Base-by-base conservation (phyloP, 164 flowering plant species). In the Macadamia tetraphylla region DNA sequence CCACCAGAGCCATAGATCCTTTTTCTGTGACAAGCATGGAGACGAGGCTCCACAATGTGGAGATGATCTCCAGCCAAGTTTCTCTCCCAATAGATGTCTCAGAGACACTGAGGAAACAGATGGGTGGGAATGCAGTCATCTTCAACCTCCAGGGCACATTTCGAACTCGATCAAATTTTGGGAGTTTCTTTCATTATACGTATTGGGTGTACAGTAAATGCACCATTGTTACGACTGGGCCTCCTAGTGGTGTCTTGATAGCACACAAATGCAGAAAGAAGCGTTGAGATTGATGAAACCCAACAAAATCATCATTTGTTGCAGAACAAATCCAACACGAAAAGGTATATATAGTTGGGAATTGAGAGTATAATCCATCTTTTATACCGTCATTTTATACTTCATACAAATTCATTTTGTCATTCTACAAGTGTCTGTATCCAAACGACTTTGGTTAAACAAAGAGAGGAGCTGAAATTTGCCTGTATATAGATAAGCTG, bases 51-150 rank as follows among this genome's bases (percentile, higher is more conserved):
- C 76, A 51, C 12, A 49, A 67, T 51, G 65, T 88, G 17, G 86
- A 83, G 17, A 62, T 91, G 82, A 78, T 88, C 15, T 70, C 76
- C 1, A 91, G 97, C 62, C 90, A 84, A 76, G 93, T 88, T 10
- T 65, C 55, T 63, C 84, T 91, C 14, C 72, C 84, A 0, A 0
- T 42, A 1, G n/a, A 5, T 8, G 84, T 75, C 2, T 75, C 70
- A 7, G 67, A 66, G 65, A 46, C 51, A 61, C 76, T 91, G 0
- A 53, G 60, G 53, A 72, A 66, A 44, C 85, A 89, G 74, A 73
- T 84, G 12, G 75, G 64, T 40, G 74, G 30, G 31, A 83, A 81
- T 58, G 67, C 74, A 29, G 66, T 85, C 3, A 12, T 18, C 32
- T 76, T 89, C 44, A 67, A 79, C 3, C 64, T 91, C 3, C 78